Base-by-base conservation (phyloP, 306 rosid genomes). In the Citrullus colocynthis region DNA sequence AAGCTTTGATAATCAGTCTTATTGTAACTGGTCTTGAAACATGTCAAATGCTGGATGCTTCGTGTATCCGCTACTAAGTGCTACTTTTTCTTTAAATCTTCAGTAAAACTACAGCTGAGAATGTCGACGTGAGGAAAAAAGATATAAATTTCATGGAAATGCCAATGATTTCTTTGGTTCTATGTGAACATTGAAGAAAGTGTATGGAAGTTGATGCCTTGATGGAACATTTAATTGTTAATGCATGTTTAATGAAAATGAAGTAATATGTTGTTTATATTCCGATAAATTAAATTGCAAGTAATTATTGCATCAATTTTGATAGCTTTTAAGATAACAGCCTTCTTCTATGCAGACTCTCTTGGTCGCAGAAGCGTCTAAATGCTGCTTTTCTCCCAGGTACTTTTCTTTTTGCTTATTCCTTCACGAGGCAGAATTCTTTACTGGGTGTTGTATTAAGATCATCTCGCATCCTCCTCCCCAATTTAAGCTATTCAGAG, bases 331-430 rank as follows among this genome's bases (percentile, higher is more conserved):
- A 21, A 76, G 71, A n/a, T 59, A 21, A 72, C 1, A 48, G 17
- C 44, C 41, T 76, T 76, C 21, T 58, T 76, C 28, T 79, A 7
- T 75, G 87, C 83, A 88, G 91, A 70, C 83, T 86, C 75, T 82
- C 91, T 2, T 86, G 88, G 91, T 82, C 89, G 37, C 89, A 88
- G 78, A 88, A 75, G 74, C 91, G 88, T 61, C 82, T n/a, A 64
- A 45, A 82, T 81, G 88, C 87, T 73, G 78, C 78, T 48, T 73
- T 86, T 69, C 85, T 88, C 71, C 91, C 91, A 36, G 91, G 91
- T 88, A 81, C 48, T 58, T 18, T 39, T n/a, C 18, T n/a, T 32
- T 51, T 74, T 52, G 48, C 64, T 2, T 28, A 48, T 58, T 75
- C 62, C 48, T 44, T 55, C 76, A 71, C 57, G 1, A 54, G 57